Base-by-base conservation (phyloP, 768 basidiomycete species). In the Macrolepiota dolichaula region DNA sequence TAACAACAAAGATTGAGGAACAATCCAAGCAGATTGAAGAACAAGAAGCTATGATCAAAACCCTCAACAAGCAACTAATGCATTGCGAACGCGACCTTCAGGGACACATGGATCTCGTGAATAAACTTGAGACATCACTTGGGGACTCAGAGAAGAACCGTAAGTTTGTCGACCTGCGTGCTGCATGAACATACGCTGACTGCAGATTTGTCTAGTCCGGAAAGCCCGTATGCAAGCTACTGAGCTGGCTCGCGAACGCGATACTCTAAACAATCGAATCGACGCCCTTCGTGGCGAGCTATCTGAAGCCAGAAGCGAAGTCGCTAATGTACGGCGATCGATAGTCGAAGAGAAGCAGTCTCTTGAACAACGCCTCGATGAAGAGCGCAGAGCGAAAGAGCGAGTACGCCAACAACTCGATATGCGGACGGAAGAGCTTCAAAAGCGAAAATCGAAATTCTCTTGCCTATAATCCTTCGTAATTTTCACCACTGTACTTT, bases 211-310 rank as follows among this genome's bases (percentile, higher is more conserved):
- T 58, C 36, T 67, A 94, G 92, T 96, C 58, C 91, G 95, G 62
- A 96, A 96, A 75, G 90, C 94, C 5, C 91, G 94, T 38, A 89
- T 94, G 86, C 94, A 96, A 71, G 92, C 93, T 19, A 93, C 91
- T 58, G 94, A 96, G 69, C 76, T 95, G 40, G 90, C 89, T 10
- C 83, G 90, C 53, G 94, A 96, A 73, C 86, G 94, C 49, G 94
- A 96, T 72, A 81, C 81, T 40, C 77, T 92, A 58, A 87, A 77
- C 62, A 68, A 72, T 47, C 87, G 92, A 72, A 74, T 91, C 59
- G 86, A 88, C 36, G 70, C 78, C 35, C 81, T 95, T 29, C 85
- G 89, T 51, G 81, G 73, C 59, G 92, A 96, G 73, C 81, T 96
- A 25, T 75, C 82, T 54, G 89, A 92, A 63, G 83, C 91, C 50